A percentile compares a stretch with the other conserved stretches of the same genome.
Evolutionary conservation across 1,284 basidiomycete species (phyloP).

Genomic region (Papiliotrema laurentii): DNA sequence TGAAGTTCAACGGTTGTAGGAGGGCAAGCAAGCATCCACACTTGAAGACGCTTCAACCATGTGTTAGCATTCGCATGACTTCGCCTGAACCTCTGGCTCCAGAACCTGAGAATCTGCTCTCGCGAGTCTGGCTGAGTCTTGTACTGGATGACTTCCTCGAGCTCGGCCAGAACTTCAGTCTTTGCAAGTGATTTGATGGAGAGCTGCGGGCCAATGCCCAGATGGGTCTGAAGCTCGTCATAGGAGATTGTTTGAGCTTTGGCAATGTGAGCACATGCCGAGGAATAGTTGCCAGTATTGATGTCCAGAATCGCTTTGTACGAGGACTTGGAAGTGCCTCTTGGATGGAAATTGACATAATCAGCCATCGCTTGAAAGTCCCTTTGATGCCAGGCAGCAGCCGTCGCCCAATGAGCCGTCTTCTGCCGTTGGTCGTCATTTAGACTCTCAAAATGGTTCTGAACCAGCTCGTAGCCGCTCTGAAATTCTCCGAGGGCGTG

Average conservation of each 20-base stretch:
- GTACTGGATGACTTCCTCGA: slow-evolving; percentile 41
- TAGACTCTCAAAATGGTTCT: slow-evolving; percentile 31
- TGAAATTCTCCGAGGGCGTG: slow-evolving; percentile 36
- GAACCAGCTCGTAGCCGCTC: slow-evolving; percentile 31
- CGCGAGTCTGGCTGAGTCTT: slow-evolving; percentile 34
- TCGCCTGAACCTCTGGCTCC: slow-evolving; percentile 30
- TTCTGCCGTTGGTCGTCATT: slow-evolving; percentile 31
- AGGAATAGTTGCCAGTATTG: slow-evolving; percentile 28
- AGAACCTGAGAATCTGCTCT: slow-evolving; percentile 20
- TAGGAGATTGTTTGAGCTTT: slow-evolving; percentile 39
- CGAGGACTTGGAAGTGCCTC: slow-evolving; percentile 39
- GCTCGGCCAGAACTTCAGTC: slow-evolving; percentile 37
- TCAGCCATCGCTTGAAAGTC: slow-evolving; percentile 42
- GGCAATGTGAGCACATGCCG: slow-evolving; percentile 35
- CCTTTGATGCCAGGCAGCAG: slow-evolving; percentile 41
- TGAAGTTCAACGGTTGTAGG: slow-evolving; percentile 28
- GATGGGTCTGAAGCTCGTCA: slow-evolving; percentile 37
- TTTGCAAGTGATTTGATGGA: slow-evolving; percentile 39
- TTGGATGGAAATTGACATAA: slow-evolving; percentile 38
- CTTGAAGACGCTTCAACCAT: slow-evolving; percentile 35
- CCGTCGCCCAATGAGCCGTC: slow-evolving; percentile 37
- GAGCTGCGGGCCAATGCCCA: slow-evolving; percentile 24
- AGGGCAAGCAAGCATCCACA: slow-evolving; percentile 37
- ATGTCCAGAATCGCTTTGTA: slow-evolving; percentile 46
- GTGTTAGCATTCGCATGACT: slow-evolving; percentile 37